These are phyloP conservation scores for Penicillium expansum DNA, from an alignment of 2,329 filamentous ascomycete genomes.

Conservation along the genomic window DNA sequence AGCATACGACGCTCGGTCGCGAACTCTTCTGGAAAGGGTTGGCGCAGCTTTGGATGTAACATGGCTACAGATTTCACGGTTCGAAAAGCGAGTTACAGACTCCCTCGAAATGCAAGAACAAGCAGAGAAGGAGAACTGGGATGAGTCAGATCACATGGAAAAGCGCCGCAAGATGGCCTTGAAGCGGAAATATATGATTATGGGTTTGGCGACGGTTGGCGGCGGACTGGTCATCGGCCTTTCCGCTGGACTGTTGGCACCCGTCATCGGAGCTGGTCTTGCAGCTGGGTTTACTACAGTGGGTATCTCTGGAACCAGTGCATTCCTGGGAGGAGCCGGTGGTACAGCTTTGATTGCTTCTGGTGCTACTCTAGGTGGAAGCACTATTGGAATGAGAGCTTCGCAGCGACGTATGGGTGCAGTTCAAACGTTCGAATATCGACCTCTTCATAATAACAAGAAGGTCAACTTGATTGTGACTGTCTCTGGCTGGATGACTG, in stretches of 20 bases:
- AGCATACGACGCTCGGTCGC: conserved; percentile 83
- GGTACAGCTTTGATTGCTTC: conserved; percentile 94
- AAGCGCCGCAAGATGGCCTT: conserved; percentile 74
- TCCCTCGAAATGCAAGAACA: conserved; percentile 96
- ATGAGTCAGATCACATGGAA: conserved; percentile 93
- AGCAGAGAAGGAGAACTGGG: conserved; percentile 94
- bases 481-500: conserved; percentile 96
- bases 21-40: conserved; percentile 78
- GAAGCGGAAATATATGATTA: conserved; percentile 83
- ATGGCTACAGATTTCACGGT: conserved; percentile 92
- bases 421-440: conserved; percentile 95
- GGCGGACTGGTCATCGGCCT: conserved; percentile 93
- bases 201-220: conserved; percentile 94
- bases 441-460: conserved; percentile 96
- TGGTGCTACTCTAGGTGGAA: conserved; percentile 78
- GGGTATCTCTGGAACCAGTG: conserved; percentile 81
- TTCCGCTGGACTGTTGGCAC: conserved; percentile 85
- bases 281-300: conserved; percentile 95
- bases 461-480: conserved; percentile 93
- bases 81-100: conserved; percentile 96
- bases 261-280: conserved; percentile 88
- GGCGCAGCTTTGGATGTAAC: conserved; percentile 75
- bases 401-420: conserved; percentile 85
- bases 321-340: conserved; percentile 86
- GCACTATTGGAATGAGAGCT: conserved; percentile 80